A percentile compares a stretch with the other conserved stretches of the same genome.
Evolutionary conservation across 768 basidiomycete species (phyloP).

Genomic region (Lentinula raphanica): DNA sequence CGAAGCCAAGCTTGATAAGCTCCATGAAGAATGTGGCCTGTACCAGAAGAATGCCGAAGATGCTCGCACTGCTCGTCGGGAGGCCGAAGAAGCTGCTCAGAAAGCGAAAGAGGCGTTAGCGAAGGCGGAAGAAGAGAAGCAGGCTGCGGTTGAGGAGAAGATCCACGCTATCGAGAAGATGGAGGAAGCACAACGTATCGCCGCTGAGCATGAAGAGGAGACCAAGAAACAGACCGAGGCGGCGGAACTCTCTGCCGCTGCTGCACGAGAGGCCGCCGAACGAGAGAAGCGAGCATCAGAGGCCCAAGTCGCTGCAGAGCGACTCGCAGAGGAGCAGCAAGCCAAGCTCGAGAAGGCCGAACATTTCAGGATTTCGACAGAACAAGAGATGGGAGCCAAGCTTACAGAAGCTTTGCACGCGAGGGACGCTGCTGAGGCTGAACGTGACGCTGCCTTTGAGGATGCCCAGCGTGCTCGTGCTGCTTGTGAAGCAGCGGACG

Average conservation of each 20-base stretch:
- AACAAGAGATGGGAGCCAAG: background rate
- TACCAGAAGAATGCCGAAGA: background rate
- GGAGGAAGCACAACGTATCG: background rate
- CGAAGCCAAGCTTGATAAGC: background rate
- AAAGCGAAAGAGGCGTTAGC: background rate
- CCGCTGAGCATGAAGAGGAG: background rate
- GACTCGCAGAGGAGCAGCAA: background rate
- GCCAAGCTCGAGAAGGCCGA: background rate
- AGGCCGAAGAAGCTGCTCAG: background rate
- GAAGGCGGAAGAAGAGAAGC: background rate
- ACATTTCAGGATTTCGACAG: background rate
- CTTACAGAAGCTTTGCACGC: background rate
- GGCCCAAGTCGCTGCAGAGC: background rate
- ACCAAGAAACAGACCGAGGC: background rate
- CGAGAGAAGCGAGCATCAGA: background rate
- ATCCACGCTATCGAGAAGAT: background rate
- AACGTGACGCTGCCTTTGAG: background rate
- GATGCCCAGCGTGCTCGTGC: constrained; percentile 10
- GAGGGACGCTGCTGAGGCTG: background rate
- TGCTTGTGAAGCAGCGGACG: background rate
- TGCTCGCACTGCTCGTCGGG: background rate
- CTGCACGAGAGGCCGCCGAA: background rate
- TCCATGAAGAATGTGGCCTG: background rate
- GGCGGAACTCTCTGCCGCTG: background rate
- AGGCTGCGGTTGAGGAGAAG: background rate